These are phyloP conservation scores for Spergularia marina DNA, from an alignment of 148 eudicot genomes.

Conservation along the genomic window DNA sequence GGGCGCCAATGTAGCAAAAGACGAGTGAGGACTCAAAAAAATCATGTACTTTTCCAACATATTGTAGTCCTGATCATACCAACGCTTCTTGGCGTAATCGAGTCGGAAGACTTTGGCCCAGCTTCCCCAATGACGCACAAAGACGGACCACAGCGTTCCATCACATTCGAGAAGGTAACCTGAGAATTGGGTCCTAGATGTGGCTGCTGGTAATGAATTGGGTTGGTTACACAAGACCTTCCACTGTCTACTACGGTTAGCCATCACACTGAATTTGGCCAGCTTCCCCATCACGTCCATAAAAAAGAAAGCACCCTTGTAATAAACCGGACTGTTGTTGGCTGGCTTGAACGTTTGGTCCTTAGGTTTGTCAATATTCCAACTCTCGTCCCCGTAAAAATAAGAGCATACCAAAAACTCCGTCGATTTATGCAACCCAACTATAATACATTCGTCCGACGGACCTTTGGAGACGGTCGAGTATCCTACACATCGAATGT, in stretches of 20 bases:
- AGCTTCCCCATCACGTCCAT: background rate
- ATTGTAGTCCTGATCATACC: no score
- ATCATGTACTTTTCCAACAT: no score
- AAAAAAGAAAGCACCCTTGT: background rate
- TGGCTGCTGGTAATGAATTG: no score
- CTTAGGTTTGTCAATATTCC: background rate
- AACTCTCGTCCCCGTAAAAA: background rate
- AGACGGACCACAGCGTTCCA: no score
- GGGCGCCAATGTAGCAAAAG: no score
- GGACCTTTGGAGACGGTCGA: background rate
- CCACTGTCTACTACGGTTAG: background rate
- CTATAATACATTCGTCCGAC: background rate
- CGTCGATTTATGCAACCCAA: background rate
- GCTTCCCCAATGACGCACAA: no score
- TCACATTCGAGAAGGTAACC: conserved; percentile 1
- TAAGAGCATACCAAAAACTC: background rate
- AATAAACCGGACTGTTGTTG: background rate
- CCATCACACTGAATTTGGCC: background rate
- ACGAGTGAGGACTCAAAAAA: no score
- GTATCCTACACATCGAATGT: background rate
- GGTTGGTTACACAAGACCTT: no score
- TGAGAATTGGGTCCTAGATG: background rate
- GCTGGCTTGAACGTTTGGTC: background rate
- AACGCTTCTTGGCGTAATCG: no score
- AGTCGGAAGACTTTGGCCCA: no score